Percentiles rank a stretch among this genome's conserved stretches.
Conservation (phyloP, 257 asterid genomes). For the Gynochthodes officinalis region DNA sequence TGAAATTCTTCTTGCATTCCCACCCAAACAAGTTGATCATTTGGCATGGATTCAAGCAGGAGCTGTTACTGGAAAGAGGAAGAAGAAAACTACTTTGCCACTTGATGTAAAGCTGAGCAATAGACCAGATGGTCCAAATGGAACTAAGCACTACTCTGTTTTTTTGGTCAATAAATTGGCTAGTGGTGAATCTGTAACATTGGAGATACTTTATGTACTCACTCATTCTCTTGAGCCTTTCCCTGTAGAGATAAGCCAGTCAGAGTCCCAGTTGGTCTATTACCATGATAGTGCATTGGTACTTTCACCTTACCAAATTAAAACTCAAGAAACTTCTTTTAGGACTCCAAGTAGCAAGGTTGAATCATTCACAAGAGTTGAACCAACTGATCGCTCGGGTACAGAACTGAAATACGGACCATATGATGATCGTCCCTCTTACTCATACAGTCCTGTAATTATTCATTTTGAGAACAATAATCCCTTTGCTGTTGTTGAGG, state of each 20-base stretch:
- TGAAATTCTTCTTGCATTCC: conserved; percentile 69
- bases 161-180: conserved; percentile 52
- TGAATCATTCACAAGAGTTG: conserved; percentile 86
- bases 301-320: conserved; percentile 75
- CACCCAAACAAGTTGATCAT: conserved; percentile 70
- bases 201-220: conserved; percentile 67
- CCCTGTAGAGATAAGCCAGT: conserved; percentile 83
- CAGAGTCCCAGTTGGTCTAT: conserved; percentile 91
- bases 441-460: conserved; percentile 62
- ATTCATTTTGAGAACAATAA: conserved; percentile 87
- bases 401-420: conserved; percentile 87
- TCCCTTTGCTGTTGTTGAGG: conserved; percentile 97
- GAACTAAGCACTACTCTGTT: conserved; percentile 59
- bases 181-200: conserved; percentile 59
- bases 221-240: conserved; percentile 93
- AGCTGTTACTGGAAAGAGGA: conserved; percentile 64
- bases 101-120: conserved; percentile 62
- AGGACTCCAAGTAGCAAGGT: conserved; percentile 70
- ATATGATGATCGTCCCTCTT: conserved; percentile 55
- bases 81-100: conserved; percentile 64
- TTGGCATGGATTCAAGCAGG: conserved; percentile 83
- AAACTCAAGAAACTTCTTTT: conserved; percentile 73
- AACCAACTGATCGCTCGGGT: conserved; percentile 64
- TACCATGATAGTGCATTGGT: conserved; percentile 87
- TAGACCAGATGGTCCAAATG: conserved; percentile 67